A percentile compares a stretch with the other conserved stretches of the same genome.
phyloP scores from a whole-genome alignment of 164 flowering plant genomes.

The Stephania japonica region DNA sequence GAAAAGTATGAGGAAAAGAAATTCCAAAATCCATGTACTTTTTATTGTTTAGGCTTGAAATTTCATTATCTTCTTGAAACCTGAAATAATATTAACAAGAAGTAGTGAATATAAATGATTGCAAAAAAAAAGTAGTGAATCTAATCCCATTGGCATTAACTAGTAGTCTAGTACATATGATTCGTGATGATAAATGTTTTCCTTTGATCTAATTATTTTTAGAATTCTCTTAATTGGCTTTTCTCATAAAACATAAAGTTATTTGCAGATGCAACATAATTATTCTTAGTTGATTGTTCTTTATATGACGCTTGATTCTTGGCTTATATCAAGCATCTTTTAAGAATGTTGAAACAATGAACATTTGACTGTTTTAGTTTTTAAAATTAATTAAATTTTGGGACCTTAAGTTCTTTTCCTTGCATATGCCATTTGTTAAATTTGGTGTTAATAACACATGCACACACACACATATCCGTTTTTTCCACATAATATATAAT shows the following conservation, averaged over 20 bases:
- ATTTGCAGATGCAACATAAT: neutral
- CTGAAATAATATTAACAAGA: too few species aligned
- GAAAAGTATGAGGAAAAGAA: too few species aligned
- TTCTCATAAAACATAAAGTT: neutral
- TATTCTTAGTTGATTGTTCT: neutral
- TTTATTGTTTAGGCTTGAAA: too few species aligned
- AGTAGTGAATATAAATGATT: too few species aligned
- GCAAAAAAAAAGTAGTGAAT: too few species aligned
- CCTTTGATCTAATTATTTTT: too few species aligned
- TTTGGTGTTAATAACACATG: neutral
- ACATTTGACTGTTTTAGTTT: neutral
- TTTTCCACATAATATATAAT: neutral
- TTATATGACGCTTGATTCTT: neutral
- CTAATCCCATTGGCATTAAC: too few species aligned
- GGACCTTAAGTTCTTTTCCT: neutral
- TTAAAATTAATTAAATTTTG: neutral
- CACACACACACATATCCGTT: neutral
- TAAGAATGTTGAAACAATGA: neutral
- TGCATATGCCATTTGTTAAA: neutral
- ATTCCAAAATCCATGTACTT: too few species aligned
- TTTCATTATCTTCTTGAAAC: too few species aligned
- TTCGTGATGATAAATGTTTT: too few species aligned
- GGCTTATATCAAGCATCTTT: neutral
- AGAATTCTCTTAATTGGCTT: neutral
- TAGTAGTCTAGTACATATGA: too few species aligned